Evolutionary conservation across 768 basidiomycete species (phyloP), one percentile per base, ranked within the genome.

Genomic region (Lactifluus volemus): DNA sequence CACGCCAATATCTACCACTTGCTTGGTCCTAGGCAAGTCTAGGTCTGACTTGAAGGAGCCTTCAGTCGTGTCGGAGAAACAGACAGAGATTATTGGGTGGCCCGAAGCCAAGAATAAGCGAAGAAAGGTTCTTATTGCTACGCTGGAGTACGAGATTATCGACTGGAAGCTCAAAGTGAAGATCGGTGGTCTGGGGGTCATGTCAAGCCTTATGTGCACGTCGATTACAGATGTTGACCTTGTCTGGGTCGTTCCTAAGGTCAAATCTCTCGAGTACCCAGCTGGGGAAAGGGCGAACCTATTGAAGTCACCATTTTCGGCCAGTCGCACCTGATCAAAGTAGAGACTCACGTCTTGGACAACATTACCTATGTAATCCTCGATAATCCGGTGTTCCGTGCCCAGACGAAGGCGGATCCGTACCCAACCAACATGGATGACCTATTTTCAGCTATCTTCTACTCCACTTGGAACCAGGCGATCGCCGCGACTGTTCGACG

Each of bases 161-260:
- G 94, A 96, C 70, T 97, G 94, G 93, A 95, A 95, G 74, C 74
- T 95, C 64, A 97, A 97, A 74, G 94, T 97, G 78, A 96, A 96
- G 79, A 96, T 96, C 65, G 94, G 94, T 76, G 94, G 94, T 73
- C 80, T 97, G n/a, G 94, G 94, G 79, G 94, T 96, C 76, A 97
- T 97, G 94, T 96, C 94, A 4, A 87, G 87, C 73, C 78, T 97
- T 38, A 97, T 97, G 94, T 94, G 94, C 65, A 97, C 96, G 73
- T 92, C 94, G 5, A 97, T 97, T 94, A 90, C 89, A 51, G 94
- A 97, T 70, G 94, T 96, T 57, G 94, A 96, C 71, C 76, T 97
- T 49, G 77, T 97, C 58, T 97, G 94, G 94, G 86, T 97, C 52
- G 70, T 95, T 17, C 94, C 94, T 49, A 97, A 97, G 70, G 94